Conservation (phyloP, 805 yeast species). For the Saturnispora dispora region DNA sequence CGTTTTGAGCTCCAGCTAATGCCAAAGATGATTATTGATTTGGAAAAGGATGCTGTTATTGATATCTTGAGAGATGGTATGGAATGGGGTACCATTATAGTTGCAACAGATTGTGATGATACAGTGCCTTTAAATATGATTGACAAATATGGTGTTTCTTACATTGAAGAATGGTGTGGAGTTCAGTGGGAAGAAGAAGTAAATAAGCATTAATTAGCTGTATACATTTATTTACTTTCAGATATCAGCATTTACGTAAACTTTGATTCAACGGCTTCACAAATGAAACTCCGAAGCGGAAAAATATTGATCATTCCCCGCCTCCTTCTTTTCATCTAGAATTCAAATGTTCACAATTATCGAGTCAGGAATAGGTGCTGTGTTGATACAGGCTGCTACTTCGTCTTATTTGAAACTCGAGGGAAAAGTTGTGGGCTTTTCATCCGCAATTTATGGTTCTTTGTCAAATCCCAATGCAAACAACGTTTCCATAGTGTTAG, state of each 20-base stretch:
- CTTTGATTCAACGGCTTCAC: not conserved
- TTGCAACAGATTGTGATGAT: conserved; percentile 43
- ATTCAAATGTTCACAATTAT: conserved; percentile 36
- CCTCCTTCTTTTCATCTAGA: not conserved
- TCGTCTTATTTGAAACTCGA: conserved; percentile 31
- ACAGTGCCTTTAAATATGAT: conserved; percentile 11
- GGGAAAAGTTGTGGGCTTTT: conserved; percentile 40
- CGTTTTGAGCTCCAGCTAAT: conserved; percentile 82
- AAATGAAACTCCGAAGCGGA: not conserved
- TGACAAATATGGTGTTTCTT: conserved; percentile 17
- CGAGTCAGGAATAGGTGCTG: conserved; percentile 37
- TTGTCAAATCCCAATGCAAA: conserved; percentile 20
- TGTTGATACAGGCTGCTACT: conserved; percentile 37
- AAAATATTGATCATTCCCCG: not conserved
- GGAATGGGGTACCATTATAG: conserved; percentile 95
- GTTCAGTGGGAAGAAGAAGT: conserved; percentile 22
- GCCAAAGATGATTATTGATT: conserved; percentile 85
- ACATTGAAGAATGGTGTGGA: conserved; percentile 23
- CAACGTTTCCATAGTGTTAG: conserved; percentile 28
- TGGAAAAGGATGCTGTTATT: conserved; percentile 42
- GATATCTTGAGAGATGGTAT: conserved; percentile 58
- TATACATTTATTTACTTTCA: not conserved
- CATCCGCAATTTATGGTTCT: conserved; percentile 32
- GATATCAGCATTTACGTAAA: not conserved
- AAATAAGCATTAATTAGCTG: not conserved